phyloP scores from a whole-genome alignment of 2,329 filamentous ascomycete genomes.

The Cercospora sesami region DNA sequence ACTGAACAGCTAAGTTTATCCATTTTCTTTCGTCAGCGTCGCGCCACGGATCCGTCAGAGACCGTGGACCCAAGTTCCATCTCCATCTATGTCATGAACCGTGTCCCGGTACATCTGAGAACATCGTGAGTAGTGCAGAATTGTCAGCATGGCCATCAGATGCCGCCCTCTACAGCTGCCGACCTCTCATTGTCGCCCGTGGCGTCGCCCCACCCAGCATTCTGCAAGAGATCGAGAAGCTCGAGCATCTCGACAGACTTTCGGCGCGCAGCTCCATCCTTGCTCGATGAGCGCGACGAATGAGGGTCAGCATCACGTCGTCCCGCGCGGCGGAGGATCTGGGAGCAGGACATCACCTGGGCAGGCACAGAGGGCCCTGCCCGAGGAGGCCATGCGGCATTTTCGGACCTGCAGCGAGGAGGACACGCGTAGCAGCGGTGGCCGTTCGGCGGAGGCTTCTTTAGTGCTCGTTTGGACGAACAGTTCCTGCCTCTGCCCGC shows the following conservation, averaged over 20 bases:
- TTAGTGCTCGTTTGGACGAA: slow-evolving; percentile 4
- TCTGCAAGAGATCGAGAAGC: slow-evolving; percentile 9
- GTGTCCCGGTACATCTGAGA: background rate
- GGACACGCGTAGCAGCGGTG: background rate
- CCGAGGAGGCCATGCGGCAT: slow-evolving; percentile 1
- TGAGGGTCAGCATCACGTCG: background rate
- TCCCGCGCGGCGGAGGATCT: background rate
- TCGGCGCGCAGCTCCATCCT: slow-evolving; percentile 12
- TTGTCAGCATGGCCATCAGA: background rate
- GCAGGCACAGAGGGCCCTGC: background rate
- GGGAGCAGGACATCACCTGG: background rate
- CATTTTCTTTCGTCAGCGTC: background rate
- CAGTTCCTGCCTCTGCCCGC: slow-evolving; percentile 8
- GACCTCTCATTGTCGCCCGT: background rate
- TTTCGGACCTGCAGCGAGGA: slow-evolving; percentile 1
- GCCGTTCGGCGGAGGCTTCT: background rate
- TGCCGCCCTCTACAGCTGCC: background rate
- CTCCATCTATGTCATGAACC: background rate
- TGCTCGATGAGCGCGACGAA: background rate
- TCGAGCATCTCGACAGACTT: slow-evolving; percentile 2
- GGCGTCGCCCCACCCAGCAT: background rate
- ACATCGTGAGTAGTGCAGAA: background rate
- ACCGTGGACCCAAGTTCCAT: background rate
- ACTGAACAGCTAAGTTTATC: background rate
- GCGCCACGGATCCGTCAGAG: background rate